These are phyloP conservation scores for Rehmannia glutinosa DNA, from an alignment of 257 asterid species.

Conservation along the genomic window DNA sequence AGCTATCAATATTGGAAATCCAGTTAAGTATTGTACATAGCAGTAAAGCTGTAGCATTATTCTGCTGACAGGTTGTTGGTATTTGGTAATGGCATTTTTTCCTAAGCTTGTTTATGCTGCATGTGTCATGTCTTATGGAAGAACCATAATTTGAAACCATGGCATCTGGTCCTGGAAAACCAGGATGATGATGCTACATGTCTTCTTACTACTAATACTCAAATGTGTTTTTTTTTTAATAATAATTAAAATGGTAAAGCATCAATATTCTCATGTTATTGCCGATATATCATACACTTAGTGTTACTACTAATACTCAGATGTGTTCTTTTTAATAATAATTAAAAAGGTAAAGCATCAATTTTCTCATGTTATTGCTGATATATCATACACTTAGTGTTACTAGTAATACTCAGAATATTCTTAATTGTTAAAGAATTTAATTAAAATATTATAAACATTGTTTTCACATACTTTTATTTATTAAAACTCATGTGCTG, in stretches of 20 bases:
- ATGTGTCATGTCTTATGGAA: not conserved
- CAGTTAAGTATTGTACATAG: not conserved
- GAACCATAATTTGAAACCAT: not conserved
- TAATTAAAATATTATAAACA: not conserved
- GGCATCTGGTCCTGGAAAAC: not conserved
- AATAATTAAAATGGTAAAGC: no score
- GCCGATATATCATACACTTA: no score
- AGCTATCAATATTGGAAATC: not conserved
- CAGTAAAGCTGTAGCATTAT: not conserved
- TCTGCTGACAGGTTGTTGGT: not conserved
- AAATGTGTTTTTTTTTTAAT: no score
- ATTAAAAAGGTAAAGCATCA: no score
- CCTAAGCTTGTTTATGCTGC: not conserved
- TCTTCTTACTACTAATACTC: conserved; percentile 2
- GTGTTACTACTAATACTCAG: no score
- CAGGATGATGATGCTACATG: not conserved
- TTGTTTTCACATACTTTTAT: not conserved
- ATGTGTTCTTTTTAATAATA: no score
- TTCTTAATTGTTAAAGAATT: not conserved
- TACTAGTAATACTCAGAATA: not conserved
- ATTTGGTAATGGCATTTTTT: not conserved
- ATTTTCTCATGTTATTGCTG: no score
- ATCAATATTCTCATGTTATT: no score
- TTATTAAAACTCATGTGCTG: conserved; percentile 8
- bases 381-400: no score